Base-by-base conservation (phyloP, 768 basidiomycete species). In the Amanita pseudoporphyria region DNA sequence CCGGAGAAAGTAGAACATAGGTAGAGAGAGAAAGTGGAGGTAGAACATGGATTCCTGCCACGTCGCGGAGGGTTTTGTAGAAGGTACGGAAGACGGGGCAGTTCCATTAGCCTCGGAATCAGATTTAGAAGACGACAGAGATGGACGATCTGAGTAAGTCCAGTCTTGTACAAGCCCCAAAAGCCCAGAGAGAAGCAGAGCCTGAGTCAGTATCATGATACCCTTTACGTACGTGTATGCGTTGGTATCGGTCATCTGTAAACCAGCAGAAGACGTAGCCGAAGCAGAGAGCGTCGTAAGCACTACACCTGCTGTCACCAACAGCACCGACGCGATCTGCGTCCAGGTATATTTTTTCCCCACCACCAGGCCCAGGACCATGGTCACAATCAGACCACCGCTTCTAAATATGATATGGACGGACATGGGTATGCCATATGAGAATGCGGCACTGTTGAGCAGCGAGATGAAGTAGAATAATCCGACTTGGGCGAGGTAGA, bases 1-100 rank as follows among this genome's bases (percentile, higher is more conserved):
- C 74, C 78, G 67, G 33, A 87, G 68, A 49, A 78, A 77, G 52
- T 74, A 52, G 67, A 92, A 91, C 71, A 90, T 73, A 5, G 87
- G 89, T 10, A 92, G 71, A 10, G 82, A 78, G 47, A 91, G 76
- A 58, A 83, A 79, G 64, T 92, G 89, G 18, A 88, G 73, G 68
- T 92, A 97, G 68, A 95, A 97, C 78, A 97, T 81, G 44, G 80
- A 83, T 66, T 96, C 93, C 59, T 85, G 79, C 93, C 93, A 96
- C 38, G 77, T 63, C 0, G 64, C 48, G 22, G 54, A 64, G 56
- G 37, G 28, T 1, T 22, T 49, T n/a, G 5, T 22, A 16, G 10
- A n/a, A 16, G 39, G 16, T 16, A 16, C 19, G 39, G 39, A 19
- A 43, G 37, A 30, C 32, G 14, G 24, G 28, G 9, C 9, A 19